phyloP scores from a whole-genome alignment of 768 basidiomycete genomes.

The Leccinellum albellum region DNA sequence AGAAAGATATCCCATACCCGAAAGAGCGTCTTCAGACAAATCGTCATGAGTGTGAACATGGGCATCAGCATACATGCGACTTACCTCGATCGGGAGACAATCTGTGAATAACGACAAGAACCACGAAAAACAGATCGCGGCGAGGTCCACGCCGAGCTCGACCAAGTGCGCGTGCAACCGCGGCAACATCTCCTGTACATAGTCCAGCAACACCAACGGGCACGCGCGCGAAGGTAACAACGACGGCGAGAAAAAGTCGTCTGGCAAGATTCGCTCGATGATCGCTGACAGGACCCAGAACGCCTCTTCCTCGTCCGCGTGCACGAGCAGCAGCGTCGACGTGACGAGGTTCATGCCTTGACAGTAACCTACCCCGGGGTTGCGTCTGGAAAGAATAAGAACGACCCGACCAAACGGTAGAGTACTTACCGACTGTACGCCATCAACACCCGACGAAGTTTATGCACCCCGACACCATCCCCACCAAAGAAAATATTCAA shows the following conservation, averaged over 20 bases:
- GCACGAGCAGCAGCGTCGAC: slow-evolving; percentile 87
- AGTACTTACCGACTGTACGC: slow-evolving; percentile 83
- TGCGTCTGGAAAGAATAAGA: slow-evolving; percentile 54
- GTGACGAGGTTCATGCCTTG: slow-evolving; percentile 96
- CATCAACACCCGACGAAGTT: slow-evolving; percentile 82
- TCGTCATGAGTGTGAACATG: too few relatives aligned
- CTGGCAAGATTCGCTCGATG: slow-evolving; percentile 83
- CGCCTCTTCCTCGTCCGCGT: slow-evolving; percentile 94
- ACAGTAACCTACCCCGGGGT: slow-evolving; percentile 89
- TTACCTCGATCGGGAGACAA: slow-evolving; percentile 90
- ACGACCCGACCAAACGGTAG: background rate
- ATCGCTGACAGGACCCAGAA: slow-evolving; percentile 93
- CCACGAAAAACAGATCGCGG: slow-evolving; percentile 98
- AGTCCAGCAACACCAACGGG: slow-evolving; percentile 85
- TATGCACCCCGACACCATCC: slow-evolving; percentile 90
- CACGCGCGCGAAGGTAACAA: slow-evolving; percentile 92
- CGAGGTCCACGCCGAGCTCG: slow-evolving; percentile 82
- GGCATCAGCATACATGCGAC: too few relatives aligned
- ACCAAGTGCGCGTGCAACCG: slow-evolving; percentile 73
- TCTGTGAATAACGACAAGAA: slow-evolving; percentile 82
- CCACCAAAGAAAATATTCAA: slow-evolving; percentile 96
- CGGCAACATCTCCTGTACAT: slow-evolving; percentile 73
- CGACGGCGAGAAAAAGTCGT: slow-evolving; percentile 91
- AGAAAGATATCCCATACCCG: slow-evolving; percentile 96
- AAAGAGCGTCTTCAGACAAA: slow-evolving; percentile 63